Evolutionary conservation across 805 yeast genomes (phyloP), one percentile per base, ranked within the genome.

Genomic region (Cyberlindnera mississippiensis): DNA sequence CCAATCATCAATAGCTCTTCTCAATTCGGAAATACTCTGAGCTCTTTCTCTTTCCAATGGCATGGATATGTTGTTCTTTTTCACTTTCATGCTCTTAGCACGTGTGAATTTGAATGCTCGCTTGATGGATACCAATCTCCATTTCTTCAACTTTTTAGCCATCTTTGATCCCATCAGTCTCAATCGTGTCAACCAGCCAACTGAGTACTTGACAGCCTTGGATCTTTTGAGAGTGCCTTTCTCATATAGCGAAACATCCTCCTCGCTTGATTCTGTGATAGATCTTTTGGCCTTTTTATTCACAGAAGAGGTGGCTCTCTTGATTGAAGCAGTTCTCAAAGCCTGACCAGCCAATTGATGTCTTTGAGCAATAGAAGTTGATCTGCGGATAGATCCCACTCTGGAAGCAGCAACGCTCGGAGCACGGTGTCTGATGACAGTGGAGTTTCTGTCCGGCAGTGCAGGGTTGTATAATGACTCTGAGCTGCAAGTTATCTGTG

Each of bases 101-200:
- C 47, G 37, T 28, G 27, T 46, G 45, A 55, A 45, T 27, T 28
- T 40, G 42, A 49, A 34, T 7, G 37, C 38, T 35, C 44, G 48
- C 41, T 50, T 63, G 28, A 52, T 47, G 1, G 66, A 41, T 2
- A 59, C 56, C 10, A 48, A 33, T 38, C 63, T 57, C 56, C 65
- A 50, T 22, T 48, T 56, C 24, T 44, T 59, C 19, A 61, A 35
- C 35, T 46, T 50, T n/a, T 40, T 52, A 28, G 50, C 58, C 17
- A 61, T 48, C 13, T 49, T 53, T 7, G 45, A 36, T 13, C 64
- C 67, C 37, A 61, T 27, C 16, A 41, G 37, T 12, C 53, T 52
- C 37, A 66, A 51, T 36, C 56, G 61, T 11, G 62, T 48, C 24
- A 68, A 50, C 50, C 69, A 56, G 13, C 71, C 71, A 34, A 69